Evolutionary conservation across 73 alveolate species (phyloP).

Genomic region (Symbiodinium pilosum): DNA sequence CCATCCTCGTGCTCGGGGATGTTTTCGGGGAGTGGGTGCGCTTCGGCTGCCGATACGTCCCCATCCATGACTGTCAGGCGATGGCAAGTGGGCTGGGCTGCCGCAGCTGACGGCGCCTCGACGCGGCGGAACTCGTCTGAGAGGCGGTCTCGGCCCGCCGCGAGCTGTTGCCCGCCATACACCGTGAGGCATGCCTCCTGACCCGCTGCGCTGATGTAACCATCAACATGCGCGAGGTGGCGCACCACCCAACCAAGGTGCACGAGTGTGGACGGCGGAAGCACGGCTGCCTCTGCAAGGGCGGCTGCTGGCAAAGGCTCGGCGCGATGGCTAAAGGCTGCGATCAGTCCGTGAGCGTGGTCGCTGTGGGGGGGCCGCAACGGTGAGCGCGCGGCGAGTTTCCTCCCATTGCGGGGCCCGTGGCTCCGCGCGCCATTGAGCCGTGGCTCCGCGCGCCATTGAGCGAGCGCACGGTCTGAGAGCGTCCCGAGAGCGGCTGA

Average conservation of each 20-base stretch:
- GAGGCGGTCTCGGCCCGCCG: not conserved
- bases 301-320: not conserved
- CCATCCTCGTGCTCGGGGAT: too few species aligned
- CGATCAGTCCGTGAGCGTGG: not conserved
- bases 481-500: too few species aligned
- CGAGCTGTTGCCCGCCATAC: not conserved
- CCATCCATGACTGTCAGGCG: too few species aligned
- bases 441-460: too few species aligned
- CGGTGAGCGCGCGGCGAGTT: not conserved
- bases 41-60: too few species aligned
- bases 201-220: too few species aligned
- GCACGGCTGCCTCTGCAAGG: not conserved
- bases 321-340: not conserved
- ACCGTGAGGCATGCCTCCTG: not conserved
- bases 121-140: not conserved
- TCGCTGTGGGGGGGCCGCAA: not conserved
- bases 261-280: not conserved
- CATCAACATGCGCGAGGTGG: not conserved
- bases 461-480: too few species aligned
- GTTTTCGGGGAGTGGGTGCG: too few species aligned
- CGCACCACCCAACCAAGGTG: not conserved
- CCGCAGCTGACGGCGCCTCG: not conserved
- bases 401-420: not conserved
- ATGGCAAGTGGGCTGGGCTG: too few species aligned
- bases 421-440: not conserved